Evolutionary conservation across 257 asterid genomes (phyloP).

Genomic region (Capsicum rhomboideum): DNA sequence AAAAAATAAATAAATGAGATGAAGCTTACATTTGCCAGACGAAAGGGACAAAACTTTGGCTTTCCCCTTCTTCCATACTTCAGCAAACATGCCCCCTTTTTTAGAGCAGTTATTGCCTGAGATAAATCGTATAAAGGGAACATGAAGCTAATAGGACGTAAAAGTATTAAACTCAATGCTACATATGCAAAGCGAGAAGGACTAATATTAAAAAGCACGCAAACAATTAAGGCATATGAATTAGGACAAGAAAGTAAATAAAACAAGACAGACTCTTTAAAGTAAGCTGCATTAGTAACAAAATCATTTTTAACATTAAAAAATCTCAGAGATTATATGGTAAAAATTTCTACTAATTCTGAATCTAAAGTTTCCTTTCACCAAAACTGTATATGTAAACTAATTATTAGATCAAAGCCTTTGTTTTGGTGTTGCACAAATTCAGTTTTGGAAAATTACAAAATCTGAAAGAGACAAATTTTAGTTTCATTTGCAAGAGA

Average conservation of each 20-base stretch:
- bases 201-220: background rate
- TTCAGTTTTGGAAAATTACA: background rate
- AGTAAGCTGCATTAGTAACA: background rate
- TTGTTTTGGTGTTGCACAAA: background rate
- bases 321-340: background rate
- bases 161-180: constrained; percentile 1
- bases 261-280: background rate
- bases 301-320: background rate
- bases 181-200: background rate
- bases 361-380: background rate
- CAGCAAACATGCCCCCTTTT: constrained; percentile 77
- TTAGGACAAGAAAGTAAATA: background rate
- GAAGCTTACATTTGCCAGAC: constrained; percentile 72
- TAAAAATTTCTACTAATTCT: background rate
- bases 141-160: constrained; percentile 14
- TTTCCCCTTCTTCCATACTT: constrained; percentile 92
- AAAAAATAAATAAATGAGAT: background rate
- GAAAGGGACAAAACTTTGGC: constrained; percentile 90
- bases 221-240: background rate
- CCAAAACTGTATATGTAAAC: background rate
- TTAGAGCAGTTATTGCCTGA: constrained; percentile 83
- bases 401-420: background rate
- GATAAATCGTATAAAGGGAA: constrained; percentile 15
- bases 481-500: background rate
- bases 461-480: background rate